These are phyloP conservation scores for Noccaea caerulescens DNA, from an alignment of 345 rosid genomes.

Conservation along the genomic window DNA sequence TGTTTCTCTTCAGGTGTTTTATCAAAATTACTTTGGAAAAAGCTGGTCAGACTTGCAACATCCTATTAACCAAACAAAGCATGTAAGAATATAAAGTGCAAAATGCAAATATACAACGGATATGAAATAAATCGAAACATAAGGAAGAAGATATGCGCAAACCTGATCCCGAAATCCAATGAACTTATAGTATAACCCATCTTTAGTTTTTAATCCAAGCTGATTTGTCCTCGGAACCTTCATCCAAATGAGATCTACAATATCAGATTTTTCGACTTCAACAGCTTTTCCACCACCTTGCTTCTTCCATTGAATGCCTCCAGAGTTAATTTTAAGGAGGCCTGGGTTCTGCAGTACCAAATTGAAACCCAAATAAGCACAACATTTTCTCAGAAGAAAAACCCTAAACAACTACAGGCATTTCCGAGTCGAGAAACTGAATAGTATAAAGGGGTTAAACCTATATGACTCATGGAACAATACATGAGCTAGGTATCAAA, in stretches of 20 bases:
- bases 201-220: slow-evolving; percentile 74
- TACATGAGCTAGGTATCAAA: not conserved
- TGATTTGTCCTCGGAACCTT: slow-evolving; percentile 86
- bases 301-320: slow-evolving; percentile 94
- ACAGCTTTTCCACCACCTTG: slow-evolving; percentile 97
- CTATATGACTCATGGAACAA: not conserved
- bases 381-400: not conserved
- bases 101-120: not conserved
- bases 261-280: slow-evolving; percentile 85
- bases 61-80: slow-evolving; percentile 55
- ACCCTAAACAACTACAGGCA: slow-evolving; percentile 3
- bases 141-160: slow-evolving; percentile 18
- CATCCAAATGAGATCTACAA: slow-evolving; percentile 80
- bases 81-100: not conserved
- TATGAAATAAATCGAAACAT: not conserved
- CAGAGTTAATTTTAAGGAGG: slow-evolving; percentile 68
- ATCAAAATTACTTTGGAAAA: slow-evolving; percentile 75
- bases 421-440: not conserved
- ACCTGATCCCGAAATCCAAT: slow-evolving; percentile 93
- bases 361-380: slow-evolving; percentile 18
- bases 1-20: slow-evolving; percentile 83
- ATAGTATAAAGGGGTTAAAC: not conserved
- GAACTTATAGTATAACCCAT: slow-evolving; percentile 87
- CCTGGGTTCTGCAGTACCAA: slow-evolving; percentile 76
- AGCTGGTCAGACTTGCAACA: slow-evolving; percentile 66